A percentile compares a stretch with the other conserved stretches of the same genome.
phyloP scores from a whole-genome alignment of 139 green algal species.

The Medakamo hakoo region DNA sequence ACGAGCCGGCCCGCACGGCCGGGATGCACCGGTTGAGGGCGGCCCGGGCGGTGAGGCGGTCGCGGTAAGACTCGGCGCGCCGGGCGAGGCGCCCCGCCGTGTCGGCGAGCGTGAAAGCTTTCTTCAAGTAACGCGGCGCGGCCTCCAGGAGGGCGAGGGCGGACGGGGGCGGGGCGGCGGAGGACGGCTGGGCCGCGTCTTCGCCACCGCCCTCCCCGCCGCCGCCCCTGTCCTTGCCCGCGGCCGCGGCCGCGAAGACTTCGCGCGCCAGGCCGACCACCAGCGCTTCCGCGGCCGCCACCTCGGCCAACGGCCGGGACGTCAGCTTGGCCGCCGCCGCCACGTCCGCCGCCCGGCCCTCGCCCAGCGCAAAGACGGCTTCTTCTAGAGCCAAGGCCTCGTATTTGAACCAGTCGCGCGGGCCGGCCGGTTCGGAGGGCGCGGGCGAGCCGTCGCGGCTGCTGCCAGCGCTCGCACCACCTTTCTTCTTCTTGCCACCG shows the following conservation, averaged over 20 bases:
- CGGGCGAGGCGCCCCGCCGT: too few species aligned
- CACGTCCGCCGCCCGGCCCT: background rate
- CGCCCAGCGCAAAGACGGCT: background rate
- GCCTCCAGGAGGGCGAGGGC: background rate
- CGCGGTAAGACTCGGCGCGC: background rate
- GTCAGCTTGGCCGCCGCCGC: background rate
- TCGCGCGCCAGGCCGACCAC: background rate
- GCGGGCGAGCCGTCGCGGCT: too few species aligned
- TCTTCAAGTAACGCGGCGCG: background rate
- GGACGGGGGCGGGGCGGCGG: too few species aligned
- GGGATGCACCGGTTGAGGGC: background rate
- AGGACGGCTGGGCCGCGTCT: too few species aligned
- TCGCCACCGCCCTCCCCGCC: background rate
- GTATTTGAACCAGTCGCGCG: background rate
- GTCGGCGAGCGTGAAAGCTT: background rate
- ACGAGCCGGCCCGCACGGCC: too few species aligned
- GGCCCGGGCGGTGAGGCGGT: background rate
- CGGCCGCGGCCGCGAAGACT: too few species aligned
- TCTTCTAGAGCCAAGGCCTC: background rate
- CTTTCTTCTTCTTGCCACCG: too few species aligned
- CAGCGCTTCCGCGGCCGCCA: background rate
- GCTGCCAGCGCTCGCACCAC: too few species aligned
- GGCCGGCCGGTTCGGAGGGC: background rate
- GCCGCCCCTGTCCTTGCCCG: background rate
- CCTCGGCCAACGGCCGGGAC: background rate